phyloP scores from a whole-genome alignment of 768 basidiomycete species.

The Tulasnella sp. region DNA sequence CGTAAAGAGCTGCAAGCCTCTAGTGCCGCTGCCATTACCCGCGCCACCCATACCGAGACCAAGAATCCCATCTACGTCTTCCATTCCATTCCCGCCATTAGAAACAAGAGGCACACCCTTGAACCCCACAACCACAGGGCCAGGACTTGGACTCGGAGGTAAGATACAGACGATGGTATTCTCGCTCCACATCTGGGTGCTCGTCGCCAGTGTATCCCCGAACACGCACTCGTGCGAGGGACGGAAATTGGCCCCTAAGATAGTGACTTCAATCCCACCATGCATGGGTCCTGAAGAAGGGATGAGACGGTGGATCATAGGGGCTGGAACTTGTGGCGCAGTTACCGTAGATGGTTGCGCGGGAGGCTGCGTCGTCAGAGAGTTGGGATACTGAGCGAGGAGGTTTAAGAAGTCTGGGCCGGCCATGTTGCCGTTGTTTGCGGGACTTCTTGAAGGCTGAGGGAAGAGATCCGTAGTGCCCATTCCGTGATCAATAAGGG shows the following conservation, averaged over 20 bases:
- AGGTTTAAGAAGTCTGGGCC: neutral
- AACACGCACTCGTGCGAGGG: conserved; percentile 60
- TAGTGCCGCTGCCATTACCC: conserved; percentile 28
- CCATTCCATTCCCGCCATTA: neutral
- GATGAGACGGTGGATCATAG: conserved; percentile 66
- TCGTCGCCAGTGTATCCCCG: conserved; percentile 69
- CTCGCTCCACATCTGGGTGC: conserved; percentile 84
- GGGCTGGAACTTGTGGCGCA: neutral
- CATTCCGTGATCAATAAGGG: too few relatives aligned
- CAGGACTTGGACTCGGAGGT: conserved; percentile 70
- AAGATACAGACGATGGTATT: conserved; percentile 87
- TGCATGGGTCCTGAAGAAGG: conserved; percentile 76
- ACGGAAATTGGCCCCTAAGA: conserved; percentile 80
- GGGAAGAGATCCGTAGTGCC: neutral
- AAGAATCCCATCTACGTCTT: neutral
- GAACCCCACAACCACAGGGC: conserved; percentile 85
- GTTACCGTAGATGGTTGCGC: neutral
- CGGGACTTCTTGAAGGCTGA: neutral
- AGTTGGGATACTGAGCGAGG: neutral
- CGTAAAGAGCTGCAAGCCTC: conserved; percentile 57
- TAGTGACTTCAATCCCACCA: conserved; percentile 89
- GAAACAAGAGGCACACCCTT: conserved; percentile 44
- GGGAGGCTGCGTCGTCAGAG: neutral
- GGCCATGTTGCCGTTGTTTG: neutral
- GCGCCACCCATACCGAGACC: neutral